Conservation (phyloP, 1,284 basidiomycete genomes). For the Chalciporus sp. region DNA sequence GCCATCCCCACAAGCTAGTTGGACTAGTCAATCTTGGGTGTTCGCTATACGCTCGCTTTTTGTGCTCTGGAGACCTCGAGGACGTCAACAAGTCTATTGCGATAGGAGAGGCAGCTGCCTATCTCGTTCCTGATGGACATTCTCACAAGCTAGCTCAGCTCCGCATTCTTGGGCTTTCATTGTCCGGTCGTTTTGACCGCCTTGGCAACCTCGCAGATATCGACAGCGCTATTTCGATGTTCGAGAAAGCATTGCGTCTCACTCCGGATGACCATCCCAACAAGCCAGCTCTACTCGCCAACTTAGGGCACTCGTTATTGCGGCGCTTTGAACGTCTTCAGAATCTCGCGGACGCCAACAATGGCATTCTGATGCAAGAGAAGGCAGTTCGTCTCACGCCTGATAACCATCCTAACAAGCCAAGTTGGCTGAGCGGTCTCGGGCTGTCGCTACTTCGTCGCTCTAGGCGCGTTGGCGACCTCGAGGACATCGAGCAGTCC, state of each 20-base stretch:
- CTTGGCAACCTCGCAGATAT: not conserved
- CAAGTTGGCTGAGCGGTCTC: not conserved
- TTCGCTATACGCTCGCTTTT: too few species aligned
- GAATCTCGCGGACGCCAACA: too few species aligned
- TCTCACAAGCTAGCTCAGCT: too few species aligned
- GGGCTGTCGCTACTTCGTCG: not conserved
- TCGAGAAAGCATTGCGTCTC: not conserved
- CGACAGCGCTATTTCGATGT: not conserved
- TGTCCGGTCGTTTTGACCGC: not conserved
- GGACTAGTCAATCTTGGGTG: too few species aligned
- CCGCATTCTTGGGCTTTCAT: not conserved
- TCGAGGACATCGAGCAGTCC: too few species aligned
- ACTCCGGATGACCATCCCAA: not conserved
- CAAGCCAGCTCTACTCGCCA: not conserved
- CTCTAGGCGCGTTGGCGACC: too few species aligned
- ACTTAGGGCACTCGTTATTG: not conserved
- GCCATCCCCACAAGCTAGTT: too few species aligned
- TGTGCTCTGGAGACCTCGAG: too few species aligned
- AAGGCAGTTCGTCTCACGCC: not conserved
- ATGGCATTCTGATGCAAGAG: not conserved
- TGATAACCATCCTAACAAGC: not conserved
- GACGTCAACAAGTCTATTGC: too few species aligned
- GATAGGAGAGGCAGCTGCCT: too few species aligned
- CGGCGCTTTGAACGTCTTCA: too few species aligned
- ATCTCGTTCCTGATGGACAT: too few species aligned